phyloP scores from a whole-genome alignment of 2,329 filamentous ascomycete genomes.

The Clarireedia homoeocarpa region DNA sequence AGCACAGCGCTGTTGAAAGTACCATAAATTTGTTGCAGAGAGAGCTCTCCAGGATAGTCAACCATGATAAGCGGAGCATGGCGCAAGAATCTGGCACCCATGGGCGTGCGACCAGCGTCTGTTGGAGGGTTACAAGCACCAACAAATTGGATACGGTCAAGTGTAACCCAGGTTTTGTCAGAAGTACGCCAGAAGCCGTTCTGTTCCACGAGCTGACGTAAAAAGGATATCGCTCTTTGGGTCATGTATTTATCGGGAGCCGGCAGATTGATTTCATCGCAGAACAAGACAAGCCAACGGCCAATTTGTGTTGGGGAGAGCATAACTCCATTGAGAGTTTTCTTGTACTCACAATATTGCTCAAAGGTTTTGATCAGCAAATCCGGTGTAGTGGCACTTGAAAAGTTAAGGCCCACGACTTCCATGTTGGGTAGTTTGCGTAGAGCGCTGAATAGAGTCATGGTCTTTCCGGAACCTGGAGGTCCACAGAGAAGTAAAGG shows the following conservation, averaged over 20 bases:
- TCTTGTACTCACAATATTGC: conserved; percentile 99
- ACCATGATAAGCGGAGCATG: conserved; percentile 99
- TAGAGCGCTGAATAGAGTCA: conserved; percentile 97
- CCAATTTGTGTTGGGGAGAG: conserved; percentile 95
- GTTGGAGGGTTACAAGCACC: conserved; percentile 98
- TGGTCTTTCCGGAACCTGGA: conserved; percentile 97
- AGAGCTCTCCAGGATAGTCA: conserved; percentile 93
- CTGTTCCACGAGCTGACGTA: conserved; percentile 95
- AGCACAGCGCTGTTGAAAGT: conserved; percentile 95
- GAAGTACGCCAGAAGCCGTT: conserved; percentile 98
- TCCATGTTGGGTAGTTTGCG: conserved; percentile 98
- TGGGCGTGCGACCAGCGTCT: conserved; percentile 89
- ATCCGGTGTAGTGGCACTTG: conserved; percentile 95
- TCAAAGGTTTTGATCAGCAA: conserved; percentile 98
- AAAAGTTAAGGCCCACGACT: conserved; percentile 98
- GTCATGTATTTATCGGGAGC: conserved; percentile 97
- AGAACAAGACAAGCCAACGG: conserved; percentile 97
- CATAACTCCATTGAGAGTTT: conserved; percentile 92
- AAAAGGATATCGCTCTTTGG: conserved; percentile 92
- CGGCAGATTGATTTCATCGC: conserved; percentile 98
- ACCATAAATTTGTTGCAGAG: conserved; percentile 93
- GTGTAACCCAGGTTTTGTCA: conserved; percentile 94
- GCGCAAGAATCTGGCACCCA: conserved; percentile 87
- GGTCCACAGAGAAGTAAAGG: conserved; percentile 92
- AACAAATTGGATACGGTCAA: conserved; percentile 98